Base-by-base conservation (phyloP, 768 basidiomycete genomes). In the Pleurotus platypus region DNA sequence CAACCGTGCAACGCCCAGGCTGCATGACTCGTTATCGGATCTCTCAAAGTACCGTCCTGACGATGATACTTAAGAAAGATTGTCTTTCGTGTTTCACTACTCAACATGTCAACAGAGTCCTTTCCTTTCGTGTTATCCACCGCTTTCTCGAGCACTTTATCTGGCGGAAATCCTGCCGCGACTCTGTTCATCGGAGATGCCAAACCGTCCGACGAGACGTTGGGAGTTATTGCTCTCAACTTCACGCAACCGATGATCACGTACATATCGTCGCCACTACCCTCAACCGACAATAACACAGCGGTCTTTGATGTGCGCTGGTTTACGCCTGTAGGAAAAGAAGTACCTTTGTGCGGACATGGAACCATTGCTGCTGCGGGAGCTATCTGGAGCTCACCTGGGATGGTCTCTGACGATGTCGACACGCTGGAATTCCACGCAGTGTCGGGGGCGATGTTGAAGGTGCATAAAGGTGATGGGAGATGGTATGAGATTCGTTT, bases 161-260 rank as follows among this genome's bases (percentile, higher is more conserved):
- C 22, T 20, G 55, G 55, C n/a, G 55, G 55, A 11, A 56, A 56
- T 15, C 55, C 55, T 16, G 55, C 55, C 22, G 55, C 55, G 12
- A 45, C 46, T 5, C 27, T 56, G 12, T 56, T 45, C 55, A 42
- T 56, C 22, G 12, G 46, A 20, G 27, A 47, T 13, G 43, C 45
- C 18, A 51, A 63, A 30, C 57, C 62, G 5, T 58, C 75, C 7
- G 57, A 60, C 0, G 69, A 70, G 6, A 63, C 61, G 5, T 67
- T 78, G 11, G 62, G 61, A 48, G 63, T 66, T 15, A 70, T 79
- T 20, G 70, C 79, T 2, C 64, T 62, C 50, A 79, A 78, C 56
- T 67, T 83, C 27, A 75, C 76, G 56, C 79, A 81, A 56, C 79
- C 80, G 7, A 73, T 79, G 49, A 66, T 67, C 1, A 59, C 68